A percentile compares a stretch with the other conserved stretches of the same genome.
These are phyloP conservation scores for Syncephalastrum racemosum DNA, from an alignment of 371 early-diverging fungal genomes.

Conservation along the genomic window DNA sequence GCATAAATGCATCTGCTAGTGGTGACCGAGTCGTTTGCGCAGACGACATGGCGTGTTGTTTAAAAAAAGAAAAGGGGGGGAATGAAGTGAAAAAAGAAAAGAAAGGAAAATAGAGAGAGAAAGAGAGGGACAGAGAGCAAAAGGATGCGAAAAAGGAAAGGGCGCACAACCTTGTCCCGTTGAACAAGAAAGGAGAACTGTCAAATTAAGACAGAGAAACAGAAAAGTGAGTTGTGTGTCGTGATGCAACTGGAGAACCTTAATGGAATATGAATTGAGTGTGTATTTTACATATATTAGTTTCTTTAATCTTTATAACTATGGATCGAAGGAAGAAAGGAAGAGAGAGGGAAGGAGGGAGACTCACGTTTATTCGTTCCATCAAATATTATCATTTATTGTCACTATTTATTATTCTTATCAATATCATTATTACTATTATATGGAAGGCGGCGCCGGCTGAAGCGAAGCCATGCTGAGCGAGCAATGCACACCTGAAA, in stretches of 20 bases:
- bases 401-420: background rate
- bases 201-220: background rate
- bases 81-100: background rate
- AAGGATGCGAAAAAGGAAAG: constrained; percentile 5
- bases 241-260: constrained; percentile 1
- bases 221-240: constrained; percentile 4
- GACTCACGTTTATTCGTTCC: background rate
- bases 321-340: too few relatives aligned
- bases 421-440: background rate
- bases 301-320: background rate
- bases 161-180: background rate
- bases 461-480: constrained; percentile 47
- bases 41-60: constrained; percentile 13
- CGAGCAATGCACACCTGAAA: constrained; percentile 20
- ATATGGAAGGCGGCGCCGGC: constrained; percentile 36
- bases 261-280: background rate
- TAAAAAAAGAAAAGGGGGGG: constrained; percentile 3
- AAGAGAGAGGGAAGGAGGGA: too few relatives aligned
- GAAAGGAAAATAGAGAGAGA: background rate
- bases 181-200: constrained; percentile 2
- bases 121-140: constrained; percentile 5
- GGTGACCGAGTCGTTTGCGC: constrained; percentile 16
- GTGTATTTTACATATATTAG: background rate
- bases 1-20: constrained; percentile 15
- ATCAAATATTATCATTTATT: background rate